These are phyloP conservation scores for Russula compacta DNA, from an alignment of 768 basidiomycete genomes.

Conservation along the genomic window DNA sequence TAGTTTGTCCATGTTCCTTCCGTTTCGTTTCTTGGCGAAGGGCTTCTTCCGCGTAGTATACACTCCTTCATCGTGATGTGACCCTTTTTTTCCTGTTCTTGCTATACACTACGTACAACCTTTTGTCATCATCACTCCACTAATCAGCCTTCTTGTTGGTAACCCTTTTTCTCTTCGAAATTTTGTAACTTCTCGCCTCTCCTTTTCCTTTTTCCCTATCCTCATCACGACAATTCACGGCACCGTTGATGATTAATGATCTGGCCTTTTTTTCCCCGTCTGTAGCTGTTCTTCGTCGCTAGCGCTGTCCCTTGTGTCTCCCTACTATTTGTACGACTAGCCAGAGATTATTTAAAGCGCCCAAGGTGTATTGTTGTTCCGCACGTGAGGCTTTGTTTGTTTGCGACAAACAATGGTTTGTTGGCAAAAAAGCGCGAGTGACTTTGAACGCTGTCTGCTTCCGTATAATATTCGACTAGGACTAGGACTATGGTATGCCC, in stretches of 20 bases:
- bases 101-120: background rate
- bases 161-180: background rate
- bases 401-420: background rate
- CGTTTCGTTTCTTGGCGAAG: slow-evolving; percentile 1
- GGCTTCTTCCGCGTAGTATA: background rate
- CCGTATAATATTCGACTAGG: background rate
- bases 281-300: background rate
- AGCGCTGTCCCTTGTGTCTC: background rate
- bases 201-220: background rate
- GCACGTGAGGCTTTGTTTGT: slow-evolving; percentile 3
- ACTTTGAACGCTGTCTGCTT: background rate
- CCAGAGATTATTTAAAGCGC: background rate
- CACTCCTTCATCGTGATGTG: background rate
- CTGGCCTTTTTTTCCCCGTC: background rate
- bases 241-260: slow-evolving; percentile 1
- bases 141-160: background rate
- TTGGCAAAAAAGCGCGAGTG: background rate
- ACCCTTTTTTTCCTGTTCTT: background rate
- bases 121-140: background rate
- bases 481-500: background rate
- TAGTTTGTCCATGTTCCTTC: background rate
- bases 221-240: background rate
- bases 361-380: too few species aligned
- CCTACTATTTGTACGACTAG: background rate
- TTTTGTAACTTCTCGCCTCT: background rate